Conservation (phyloP, 1,284 basidiomycete genomes). For the Blastosporella zonata region DNA sequence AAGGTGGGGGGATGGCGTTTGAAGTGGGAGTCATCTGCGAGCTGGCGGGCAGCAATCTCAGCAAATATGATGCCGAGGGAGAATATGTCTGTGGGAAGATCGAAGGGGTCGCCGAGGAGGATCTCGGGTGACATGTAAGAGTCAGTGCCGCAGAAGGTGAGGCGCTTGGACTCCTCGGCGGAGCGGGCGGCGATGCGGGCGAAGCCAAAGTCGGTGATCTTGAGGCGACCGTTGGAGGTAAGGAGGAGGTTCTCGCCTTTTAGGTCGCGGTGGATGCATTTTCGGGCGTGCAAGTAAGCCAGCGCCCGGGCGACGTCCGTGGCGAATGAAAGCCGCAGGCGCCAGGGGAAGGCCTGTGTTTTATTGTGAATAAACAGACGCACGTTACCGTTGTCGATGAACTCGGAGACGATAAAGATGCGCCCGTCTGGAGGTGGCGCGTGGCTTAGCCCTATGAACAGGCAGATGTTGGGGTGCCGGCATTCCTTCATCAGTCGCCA, state of each 20-base stretch:
- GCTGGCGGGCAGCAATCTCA: slow-evolving; percentile 83
- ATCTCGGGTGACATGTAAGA: slow-evolving; percentile 96
- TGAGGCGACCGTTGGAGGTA: slow-evolving; percentile 89
- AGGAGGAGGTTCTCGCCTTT: slow-evolving; percentile 98
- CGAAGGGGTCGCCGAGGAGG: slow-evolving; percentile 86
- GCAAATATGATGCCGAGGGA: slow-evolving; percentile 94
- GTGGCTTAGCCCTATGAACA: slow-evolving; percentile 90
- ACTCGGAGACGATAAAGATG: slow-evolving; percentile 89
- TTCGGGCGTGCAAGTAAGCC: slow-evolving; percentile 95
- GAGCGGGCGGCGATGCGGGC: slow-evolving; percentile 91
- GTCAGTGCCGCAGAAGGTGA: slow-evolving; percentile 97
- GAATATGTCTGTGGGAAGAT: slow-evolving; percentile 92
- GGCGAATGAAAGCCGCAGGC: slow-evolving; percentile 88
- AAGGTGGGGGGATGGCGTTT: slow-evolving; percentile 78
- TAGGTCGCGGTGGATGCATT: slow-evolving; percentile 84
- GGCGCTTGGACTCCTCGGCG: slow-evolving; percentile 85
- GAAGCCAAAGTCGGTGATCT: slow-evolving; percentile 96
- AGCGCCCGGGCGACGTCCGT: slow-evolving; percentile 92
- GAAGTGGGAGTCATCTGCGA: slow-evolving; percentile 83
- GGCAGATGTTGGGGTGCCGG: slow-evolving; percentile 89
- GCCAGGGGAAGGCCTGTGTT: slow-evolving; percentile 82
- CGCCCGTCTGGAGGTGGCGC: slow-evolving; percentile 81
- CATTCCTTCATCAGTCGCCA: slow-evolving; percentile 89
- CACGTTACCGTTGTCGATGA: slow-evolving; percentile 84
- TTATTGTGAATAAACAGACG: slow-evolving; percentile 85